phyloP scores from a whole-genome alignment of 805 yeast genomes.

The Kuraishia ogatae region DNA sequence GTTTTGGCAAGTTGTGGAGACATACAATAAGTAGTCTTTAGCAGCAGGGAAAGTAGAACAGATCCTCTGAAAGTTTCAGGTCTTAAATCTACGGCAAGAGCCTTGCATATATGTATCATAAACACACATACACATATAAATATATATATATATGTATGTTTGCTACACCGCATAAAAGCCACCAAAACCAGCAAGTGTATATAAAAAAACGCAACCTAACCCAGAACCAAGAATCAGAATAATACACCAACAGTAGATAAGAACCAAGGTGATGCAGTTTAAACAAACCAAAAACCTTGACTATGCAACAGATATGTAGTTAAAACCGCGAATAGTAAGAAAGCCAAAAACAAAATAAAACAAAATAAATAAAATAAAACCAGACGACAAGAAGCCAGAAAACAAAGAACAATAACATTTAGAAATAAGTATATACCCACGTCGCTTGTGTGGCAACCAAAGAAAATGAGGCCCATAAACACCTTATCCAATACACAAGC shows the following conservation, averaged over 20 bases:
- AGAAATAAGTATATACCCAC: no score
- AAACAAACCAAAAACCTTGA: not conserved
- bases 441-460: no score
- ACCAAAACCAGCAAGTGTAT: not conserved
- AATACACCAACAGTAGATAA: not conserved
- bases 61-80: no score
- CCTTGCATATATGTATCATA: no score
- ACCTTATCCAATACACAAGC: no score
- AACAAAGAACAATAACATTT: no score
- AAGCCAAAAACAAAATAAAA: not conserved
- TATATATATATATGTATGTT: not conserved
- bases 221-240: not conserved
- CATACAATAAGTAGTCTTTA: no score
- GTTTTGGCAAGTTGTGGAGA: no score
- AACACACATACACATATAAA: not conserved
- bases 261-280: not conserved
- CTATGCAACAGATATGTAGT: not conserved
- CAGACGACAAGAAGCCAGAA: no score
- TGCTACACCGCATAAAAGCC: not conserved
- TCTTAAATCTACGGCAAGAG: no score
- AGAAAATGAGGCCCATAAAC: no score
- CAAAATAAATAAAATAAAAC: not conserved
- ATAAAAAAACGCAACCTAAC: not conserved
- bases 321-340: not conserved
- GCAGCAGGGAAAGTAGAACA: no score